A percentile compares a stretch with the other conserved stretches of the same genome.
Evolutionary conservation across 148 eudicot species (phyloP).

Genomic region (Arctostaphylos glauca): DNA sequence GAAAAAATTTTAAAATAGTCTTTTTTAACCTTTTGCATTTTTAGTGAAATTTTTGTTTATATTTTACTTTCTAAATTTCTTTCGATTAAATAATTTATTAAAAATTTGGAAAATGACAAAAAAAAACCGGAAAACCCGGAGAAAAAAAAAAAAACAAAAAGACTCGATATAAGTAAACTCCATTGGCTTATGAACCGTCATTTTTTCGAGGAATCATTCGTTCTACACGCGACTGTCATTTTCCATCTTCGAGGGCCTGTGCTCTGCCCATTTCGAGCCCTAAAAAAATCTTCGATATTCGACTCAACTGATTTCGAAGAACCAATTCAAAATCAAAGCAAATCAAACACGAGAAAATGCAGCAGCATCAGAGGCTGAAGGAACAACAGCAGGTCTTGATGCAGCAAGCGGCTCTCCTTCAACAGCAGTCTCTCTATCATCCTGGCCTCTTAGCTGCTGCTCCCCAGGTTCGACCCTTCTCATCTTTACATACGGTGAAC

Average conservation of each 20-base stretch:
- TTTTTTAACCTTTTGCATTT: too few relatives aligned
- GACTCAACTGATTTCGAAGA: background rate
- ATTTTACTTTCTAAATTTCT: too few relatives aligned
- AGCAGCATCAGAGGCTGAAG: slow-evolving; percentile 1
- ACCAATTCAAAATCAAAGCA: background rate
- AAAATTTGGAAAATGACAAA: too few relatives aligned
- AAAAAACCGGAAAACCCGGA: too few relatives aligned
- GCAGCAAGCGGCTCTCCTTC: slow-evolving; percentile 6
- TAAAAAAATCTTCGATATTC: background rate
- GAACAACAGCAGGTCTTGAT: slow-evolving; percentile 2
- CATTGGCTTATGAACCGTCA: too few relatives aligned
- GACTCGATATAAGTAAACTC: too few relatives aligned
- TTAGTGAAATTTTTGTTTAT: too few relatives aligned
- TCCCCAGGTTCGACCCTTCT: slow-evolving; percentile 1
- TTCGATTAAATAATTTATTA: too few relatives aligned
- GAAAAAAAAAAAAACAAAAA: too few relatives aligned
- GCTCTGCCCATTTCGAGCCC: background rate
- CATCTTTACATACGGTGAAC: background rate
- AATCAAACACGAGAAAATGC: background rate
- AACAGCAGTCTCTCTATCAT: slow-evolving; percentile 7
- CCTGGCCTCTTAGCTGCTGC: slow-evolving; percentile 6
- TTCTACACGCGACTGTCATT: background rate
- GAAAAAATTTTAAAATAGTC: too few relatives aligned
- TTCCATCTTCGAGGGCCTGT: background rate
- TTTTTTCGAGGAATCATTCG: too few relatives aligned